Conservation (phyloP, 805 yeast genomes). For the Barnettozyma populi region DNA sequence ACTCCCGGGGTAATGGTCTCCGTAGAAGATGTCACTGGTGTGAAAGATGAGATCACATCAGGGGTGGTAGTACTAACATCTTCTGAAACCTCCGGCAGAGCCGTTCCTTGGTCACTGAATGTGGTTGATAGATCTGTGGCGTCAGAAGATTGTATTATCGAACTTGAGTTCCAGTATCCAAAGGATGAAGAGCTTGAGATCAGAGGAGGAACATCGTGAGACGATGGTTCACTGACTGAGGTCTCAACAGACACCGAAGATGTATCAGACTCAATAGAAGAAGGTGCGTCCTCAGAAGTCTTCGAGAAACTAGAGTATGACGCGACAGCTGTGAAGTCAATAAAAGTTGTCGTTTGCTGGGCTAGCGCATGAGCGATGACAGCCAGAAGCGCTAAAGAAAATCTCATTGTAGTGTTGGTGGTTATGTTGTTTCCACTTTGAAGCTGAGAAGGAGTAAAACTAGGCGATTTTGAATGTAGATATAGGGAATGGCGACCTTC, state of each 20-base stretch:
- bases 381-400: slow-evolving; percentile 8
- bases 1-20: neutral
- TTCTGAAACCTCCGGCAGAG: neutral
- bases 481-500: neutral
- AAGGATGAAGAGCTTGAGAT: slow-evolving; percentile 6
- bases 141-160: neutral
- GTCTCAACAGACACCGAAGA: slow-evolving; percentile 7
- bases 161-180: slow-evolving; percentile 5
- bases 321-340: slow-evolving; percentile 20
- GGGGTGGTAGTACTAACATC: neutral
- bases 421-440: neutral
- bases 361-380: slow-evolving; percentile 16
- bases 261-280: slow-evolving; percentile 5
- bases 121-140: neutral
- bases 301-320: slow-evolving; percentile 11
- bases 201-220: slow-evolving; percentile 1
- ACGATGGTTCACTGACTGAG: neutral
- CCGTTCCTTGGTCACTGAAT: too few relatives aligned
- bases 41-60: neutral
- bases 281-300: slow-evolving; percentile 5
- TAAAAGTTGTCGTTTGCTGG: slow-evolving; percentile 17
- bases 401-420: slow-evolving; percentile 1
- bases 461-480: neutral
- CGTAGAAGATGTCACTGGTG: neutral
- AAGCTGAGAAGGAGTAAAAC: neutral